Evolutionary conservation across 345 rosid species (phyloP).

Genomic region (Hibiscus syriacus): DNA sequence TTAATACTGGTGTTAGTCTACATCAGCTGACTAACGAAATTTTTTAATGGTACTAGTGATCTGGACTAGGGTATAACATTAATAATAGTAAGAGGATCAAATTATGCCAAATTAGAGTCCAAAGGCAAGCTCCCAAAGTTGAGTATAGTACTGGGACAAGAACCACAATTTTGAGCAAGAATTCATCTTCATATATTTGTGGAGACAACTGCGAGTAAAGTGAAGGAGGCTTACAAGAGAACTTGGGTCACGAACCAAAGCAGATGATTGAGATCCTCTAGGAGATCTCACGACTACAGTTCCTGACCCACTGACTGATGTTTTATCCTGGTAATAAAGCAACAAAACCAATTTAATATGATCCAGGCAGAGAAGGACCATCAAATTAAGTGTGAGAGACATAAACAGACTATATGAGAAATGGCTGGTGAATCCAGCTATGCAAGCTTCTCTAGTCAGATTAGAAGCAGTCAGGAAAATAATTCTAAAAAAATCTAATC

Average conservation of each 20-base stretch:
- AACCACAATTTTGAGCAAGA: neutral
- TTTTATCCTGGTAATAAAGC: constrained; percentile 59
- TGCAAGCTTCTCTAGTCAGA: neutral
- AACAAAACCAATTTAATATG: constrained; percentile 8
- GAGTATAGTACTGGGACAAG: neutral
- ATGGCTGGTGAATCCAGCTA: neutral
- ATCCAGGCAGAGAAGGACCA: neutral
- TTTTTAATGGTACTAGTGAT: neutral
- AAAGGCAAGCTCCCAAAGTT: neutral
- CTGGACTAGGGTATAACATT: neutral
- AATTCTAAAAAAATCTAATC: neutral
- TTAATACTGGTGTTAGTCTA: neutral
- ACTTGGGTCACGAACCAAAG: constrained; percentile 52
- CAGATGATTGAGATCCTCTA: constrained; percentile 57
- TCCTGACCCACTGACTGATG: constrained; percentile 65
- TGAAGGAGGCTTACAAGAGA: constrained; percentile 38
- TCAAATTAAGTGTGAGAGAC: neutral
- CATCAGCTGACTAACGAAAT: neutral
- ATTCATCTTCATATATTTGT: neutral
- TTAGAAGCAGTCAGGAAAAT: neutral
- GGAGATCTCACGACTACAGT: constrained; percentile 83
- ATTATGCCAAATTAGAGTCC: neutral
- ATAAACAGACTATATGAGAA: neutral
- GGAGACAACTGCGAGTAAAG: neutral
- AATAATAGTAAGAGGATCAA: neutral